Evolutionary conservation across 2,329 filamentous ascomycete species (phyloP).

Genomic region (Pseudogymnoascus verrucosus): DNA sequence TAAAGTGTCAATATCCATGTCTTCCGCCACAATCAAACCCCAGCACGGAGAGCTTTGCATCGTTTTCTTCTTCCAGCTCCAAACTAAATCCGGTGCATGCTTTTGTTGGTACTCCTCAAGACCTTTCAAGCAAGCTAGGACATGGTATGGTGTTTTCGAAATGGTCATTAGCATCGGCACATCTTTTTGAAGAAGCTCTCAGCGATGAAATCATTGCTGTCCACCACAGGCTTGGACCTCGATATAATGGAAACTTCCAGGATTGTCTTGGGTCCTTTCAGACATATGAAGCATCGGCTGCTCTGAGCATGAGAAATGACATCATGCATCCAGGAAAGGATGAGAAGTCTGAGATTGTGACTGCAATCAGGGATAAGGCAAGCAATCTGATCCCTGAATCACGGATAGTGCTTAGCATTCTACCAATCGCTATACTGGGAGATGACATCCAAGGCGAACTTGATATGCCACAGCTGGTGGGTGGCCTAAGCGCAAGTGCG

Average conservation of each 20-base stretch:
- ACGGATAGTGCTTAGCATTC: constrained; percentile 74
- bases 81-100: constrained; percentile 71
- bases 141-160: constrained; percentile 65
- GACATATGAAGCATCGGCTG: constrained; percentile 88
- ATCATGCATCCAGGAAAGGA: constrained; percentile 82
- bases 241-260: constrained; percentile 94
- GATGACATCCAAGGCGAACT: constrained; percentile 67
- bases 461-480: constrained; percentile 67
- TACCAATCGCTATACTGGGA: constrained; percentile 71
- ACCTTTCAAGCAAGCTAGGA: constrained; percentile 70
- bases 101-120: constrained; percentile 86
- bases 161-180: constrained; percentile 85
- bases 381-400: constrained; percentile 73
- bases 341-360: constrained; percentile 83
- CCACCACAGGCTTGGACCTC: constrained; percentile 78
- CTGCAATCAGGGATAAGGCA: constrained; percentile 78
- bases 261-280: constrained; percentile 93
- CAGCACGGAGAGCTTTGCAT: constrained; percentile 61
- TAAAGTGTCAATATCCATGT: constrained; percentile 82
- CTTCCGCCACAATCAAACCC: constrained; percentile 56
- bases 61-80: constrained; percentile 49
- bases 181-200: constrained; percentile 78
- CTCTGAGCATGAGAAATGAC: constrained; percentile 85
- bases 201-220: constrained; percentile 91
- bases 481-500: constrained; percentile 65